These are phyloP conservation scores for Globisporangium cystogenes DNA, from an alignment of 352 stramenopile species.

Conservation along the genomic window DNA sequence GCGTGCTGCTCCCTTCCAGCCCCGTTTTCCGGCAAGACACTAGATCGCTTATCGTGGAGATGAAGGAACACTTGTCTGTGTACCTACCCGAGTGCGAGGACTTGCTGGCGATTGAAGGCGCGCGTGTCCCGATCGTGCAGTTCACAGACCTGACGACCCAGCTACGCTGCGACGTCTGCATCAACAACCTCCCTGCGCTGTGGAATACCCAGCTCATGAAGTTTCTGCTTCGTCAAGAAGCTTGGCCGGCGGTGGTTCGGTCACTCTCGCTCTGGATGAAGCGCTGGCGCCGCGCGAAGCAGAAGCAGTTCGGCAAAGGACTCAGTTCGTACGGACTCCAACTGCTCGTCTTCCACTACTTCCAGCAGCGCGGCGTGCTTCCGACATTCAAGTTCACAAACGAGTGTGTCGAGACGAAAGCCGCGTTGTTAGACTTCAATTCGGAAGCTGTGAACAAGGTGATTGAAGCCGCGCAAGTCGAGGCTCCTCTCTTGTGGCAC, in stretches of 20 bases:
- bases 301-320: conserved; percentile 21
- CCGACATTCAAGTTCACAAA: conserved; percentile 39
- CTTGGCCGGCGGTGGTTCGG: not conserved
- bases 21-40: conserved; percentile 43
- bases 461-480: conserved; percentile 6
- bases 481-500: too few relatives aligned
- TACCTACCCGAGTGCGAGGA: conserved; percentile 32
- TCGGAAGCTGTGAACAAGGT: conserved; percentile 16
- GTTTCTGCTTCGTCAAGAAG: conserved; percentile 15
- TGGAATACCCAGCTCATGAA: conserved; percentile 73
- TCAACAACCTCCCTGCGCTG: conserved; percentile 79
- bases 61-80: conserved; percentile 63
- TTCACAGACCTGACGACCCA: conserved; percentile 31
- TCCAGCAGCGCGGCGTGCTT: conserved; percentile 43
- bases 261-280: conserved; percentile 43
- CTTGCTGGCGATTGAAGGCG: conserved; percentile 29
- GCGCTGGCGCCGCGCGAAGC: conserved; percentile 32
- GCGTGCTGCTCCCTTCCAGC: conserved; percentile 53
- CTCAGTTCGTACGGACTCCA: conserved; percentile 72
- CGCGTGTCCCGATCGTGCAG: conserved; percentile 69
- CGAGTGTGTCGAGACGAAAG: conserved; percentile 15
- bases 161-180: conserved; percentile 61
- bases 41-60: conserved; percentile 40
- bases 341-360: conserved; percentile 61
- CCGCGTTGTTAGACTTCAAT: conserved; percentile 16